Evolutionary conservation across 176 grass and related monocot species (phyloP), one percentile per base, ranked within the genome.

Genomic region (Bonia amplexicaulis): DNA sequence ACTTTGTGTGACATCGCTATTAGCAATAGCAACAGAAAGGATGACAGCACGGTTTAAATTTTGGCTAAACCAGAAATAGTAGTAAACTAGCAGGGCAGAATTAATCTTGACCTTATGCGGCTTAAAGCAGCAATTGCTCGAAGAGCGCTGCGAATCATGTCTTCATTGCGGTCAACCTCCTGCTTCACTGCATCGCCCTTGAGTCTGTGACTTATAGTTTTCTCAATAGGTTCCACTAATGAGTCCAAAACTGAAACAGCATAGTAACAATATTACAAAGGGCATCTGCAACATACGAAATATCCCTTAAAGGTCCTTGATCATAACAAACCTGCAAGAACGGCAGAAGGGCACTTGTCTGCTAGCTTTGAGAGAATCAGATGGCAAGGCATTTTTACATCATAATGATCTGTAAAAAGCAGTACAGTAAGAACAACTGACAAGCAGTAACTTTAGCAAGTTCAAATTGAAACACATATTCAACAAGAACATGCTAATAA

Each of bases 371-470:
- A 99, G 45, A 99, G 93, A 88, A 99, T 99, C 65, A 99, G 82
- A 82, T 99, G 97, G 79, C 97, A 99, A 11, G 97, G 93, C 97
- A 99, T 99, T 61, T 99, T 96, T 53, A 99, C 97, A 83, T 99
- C 97, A 85, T 99, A 99, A 88, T 99, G 97, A 81, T 99, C 97
- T 99, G 87, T 64, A 85, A 51, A 73, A 57, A 77, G 23, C 42
- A 52, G 12, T 53, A 69, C 5, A 52, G 2, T 35, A 70, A 64
- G 31, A 74, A 54, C 66, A 80, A 67, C n/a, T 48, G 20, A 41
- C 25, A 46, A 58, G 7, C 15, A 13, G 35, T 12, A 15, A 77
- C 2, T 26, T 26, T 27, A 84, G 39, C 48, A 46, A 71, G 80
- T 29, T 12, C 37, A 59, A 1, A 27, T 39, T 13, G 15, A 67